Conservation (phyloP, 2,329 filamentous ascomycete genomes). For the Rutstroemia sydowiana region DNA sequence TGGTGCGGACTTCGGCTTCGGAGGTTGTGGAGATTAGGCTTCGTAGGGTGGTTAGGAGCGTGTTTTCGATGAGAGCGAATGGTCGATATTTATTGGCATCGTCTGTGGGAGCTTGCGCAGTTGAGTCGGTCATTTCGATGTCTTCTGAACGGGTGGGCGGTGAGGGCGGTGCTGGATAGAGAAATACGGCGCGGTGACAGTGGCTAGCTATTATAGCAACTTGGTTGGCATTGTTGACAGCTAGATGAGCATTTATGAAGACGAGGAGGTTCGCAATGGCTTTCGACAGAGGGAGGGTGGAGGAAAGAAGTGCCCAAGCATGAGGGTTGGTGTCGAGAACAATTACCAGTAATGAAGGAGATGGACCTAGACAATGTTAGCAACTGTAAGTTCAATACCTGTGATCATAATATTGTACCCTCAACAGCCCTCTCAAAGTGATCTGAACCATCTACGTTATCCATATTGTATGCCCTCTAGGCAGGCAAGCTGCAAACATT, state of each 20-base stretch:
- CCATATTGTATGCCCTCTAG: conserved; percentile 41
- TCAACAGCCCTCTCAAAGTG: conserved; percentile 42
- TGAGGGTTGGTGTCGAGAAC: conserved; percentile 95
- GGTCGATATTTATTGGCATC: conserved; percentile 85
- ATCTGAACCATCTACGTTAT: conserved; percentile 55
- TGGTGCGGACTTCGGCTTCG: conserved; percentile 52
- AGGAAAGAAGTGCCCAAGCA: conserved; percentile 75
- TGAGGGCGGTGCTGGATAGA: conserved; percentile 61
- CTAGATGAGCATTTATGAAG: conserved; percentile 94
- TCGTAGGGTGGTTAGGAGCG: conserved; percentile 67
- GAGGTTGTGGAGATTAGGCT: conserved; percentile 66
- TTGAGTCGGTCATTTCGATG: conserved; percentile 47
- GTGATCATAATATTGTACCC: conserved; percentile 31
- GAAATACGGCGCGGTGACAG: conserved; percentile 76
- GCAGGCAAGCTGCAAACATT: conserved; percentile 15
- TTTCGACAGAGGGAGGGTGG: conserved; percentile 70
- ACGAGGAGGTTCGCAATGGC: conserved; percentile 85
- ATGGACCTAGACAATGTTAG: conserved; percentile 36
- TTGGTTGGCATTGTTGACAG: conserved; percentile 88
- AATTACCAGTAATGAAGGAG: conserved; percentile 80
- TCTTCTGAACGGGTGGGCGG: conserved; percentile 40
- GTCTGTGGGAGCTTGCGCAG: conserved; percentile 23
- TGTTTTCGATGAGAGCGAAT: conserved; percentile 79
- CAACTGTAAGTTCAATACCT: neutral
- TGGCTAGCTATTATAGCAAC: conserved; percentile 89